Evolutionary conservation across 2,329 filamentous ascomycete genomes (phyloP).

Genomic region (Paraconiothyrium brasiliense): DNA sequence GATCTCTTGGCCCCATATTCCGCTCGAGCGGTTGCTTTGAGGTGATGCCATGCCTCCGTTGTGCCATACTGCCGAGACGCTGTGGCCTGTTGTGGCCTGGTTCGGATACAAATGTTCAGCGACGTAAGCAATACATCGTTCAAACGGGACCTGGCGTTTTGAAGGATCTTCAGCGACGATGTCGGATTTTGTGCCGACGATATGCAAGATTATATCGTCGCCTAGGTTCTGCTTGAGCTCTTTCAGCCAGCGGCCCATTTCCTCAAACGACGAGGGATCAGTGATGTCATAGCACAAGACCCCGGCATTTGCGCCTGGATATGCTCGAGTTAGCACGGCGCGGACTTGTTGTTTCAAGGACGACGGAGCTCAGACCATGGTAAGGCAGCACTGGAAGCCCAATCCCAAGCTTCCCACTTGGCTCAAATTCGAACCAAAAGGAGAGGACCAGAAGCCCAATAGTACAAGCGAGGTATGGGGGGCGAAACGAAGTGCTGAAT

Average conservation of each 20-base stretch:
- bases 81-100: constrained; percentile 58
- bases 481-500: background rate
- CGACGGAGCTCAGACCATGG: constrained; percentile 15
- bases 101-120: constrained; percentile 86
- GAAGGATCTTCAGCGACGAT: constrained; percentile 85
- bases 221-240: constrained; percentile 82
- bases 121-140: constrained; percentile 94
- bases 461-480: constrained; percentile 1
- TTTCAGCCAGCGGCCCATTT: constrained; percentile 91
- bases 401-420: constrained; percentile 14
- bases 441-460: constrained; percentile 11
- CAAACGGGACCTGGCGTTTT: constrained; percentile 86
- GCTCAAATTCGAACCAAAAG: constrained; percentile 3
- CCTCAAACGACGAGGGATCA: constrained; percentile 81
- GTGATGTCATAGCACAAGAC: constrained; percentile 96
- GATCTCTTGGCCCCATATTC: constrained; percentile 90
- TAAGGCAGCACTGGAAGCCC: constrained; percentile 6
- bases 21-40: constrained; percentile 67
- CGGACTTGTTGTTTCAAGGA: background rate
- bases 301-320: constrained; percentile 82
- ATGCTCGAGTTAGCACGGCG: constrained; percentile 14
- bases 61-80: constrained; percentile 48
- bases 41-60: constrained; percentile 56
- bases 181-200: constrained; percentile 84
- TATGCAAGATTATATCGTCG: constrained; percentile 84